Conservation (phyloP, 441 rosid species). For the Viola pubescens region DNA sequence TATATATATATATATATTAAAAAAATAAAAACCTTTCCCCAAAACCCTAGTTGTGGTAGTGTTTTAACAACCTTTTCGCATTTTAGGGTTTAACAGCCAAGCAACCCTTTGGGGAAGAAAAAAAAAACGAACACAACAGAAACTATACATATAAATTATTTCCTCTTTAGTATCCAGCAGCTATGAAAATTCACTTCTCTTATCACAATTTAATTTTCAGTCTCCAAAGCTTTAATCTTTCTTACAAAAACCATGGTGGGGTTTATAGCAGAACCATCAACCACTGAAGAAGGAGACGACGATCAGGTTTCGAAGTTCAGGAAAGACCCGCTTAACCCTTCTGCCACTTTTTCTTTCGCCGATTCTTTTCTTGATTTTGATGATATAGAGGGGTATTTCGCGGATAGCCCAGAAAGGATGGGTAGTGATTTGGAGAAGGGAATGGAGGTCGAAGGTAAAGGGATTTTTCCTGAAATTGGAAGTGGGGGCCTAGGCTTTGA, state of each 20-base stretch:
- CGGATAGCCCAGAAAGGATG: conserved; percentile 26
- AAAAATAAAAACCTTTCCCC: background rate
- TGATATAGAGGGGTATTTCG: conserved; percentile 42
- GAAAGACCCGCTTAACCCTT: conserved; percentile 25
- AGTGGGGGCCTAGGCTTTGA: conserved; percentile 8
- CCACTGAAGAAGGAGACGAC: conserved; percentile 30
- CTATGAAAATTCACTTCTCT: conserved; percentile 13
- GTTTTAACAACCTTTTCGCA: background rate
- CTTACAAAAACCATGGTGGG: conserved; percentile 46
- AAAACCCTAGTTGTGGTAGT: background rate
- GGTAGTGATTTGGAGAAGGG: conserved; percentile 26
- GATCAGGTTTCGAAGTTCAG: conserved; percentile 31
- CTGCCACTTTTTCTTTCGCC: conserved; percentile 28
- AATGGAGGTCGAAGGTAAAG: conserved; percentile 27
- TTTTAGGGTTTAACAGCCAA: background rate
- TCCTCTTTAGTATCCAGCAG: background rate
- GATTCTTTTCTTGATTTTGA: conserved; percentile 67
- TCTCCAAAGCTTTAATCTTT: conserved; percentile 10
- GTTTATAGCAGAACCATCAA: conserved; percentile 28
- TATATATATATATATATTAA: background rate
- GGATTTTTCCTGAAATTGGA: too few relatives aligned
- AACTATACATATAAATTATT: background rate
- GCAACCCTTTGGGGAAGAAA: background rate
- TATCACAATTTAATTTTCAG: too few relatives aligned
- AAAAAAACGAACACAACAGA: background rate